These are phyloP conservation scores for Arachis hypogaea DNA, from an alignment of 306 rosid genomes.

Conservation along the genomic window DNA sequence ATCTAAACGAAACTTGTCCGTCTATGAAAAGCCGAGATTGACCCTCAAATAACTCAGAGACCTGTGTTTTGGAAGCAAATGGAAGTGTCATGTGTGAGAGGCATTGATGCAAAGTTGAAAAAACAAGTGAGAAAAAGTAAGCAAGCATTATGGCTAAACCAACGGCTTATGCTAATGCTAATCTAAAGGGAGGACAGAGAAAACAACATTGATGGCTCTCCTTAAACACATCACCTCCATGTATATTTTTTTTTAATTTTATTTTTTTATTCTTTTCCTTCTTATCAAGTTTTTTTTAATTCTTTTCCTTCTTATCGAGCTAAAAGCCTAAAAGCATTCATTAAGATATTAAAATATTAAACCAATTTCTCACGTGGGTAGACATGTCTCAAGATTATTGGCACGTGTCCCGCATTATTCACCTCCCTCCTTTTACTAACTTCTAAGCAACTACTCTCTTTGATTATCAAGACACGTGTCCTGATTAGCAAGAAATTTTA, in stretches of 20 bases:
- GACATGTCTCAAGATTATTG: constrained; percentile 20
- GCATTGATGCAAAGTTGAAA: background rate
- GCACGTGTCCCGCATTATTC: constrained; percentile 39
- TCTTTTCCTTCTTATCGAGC: constrained; percentile 4
- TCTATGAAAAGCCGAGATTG: constrained; percentile 9
- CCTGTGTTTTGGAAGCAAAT: constrained; percentile 18
- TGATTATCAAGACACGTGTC: constrained; percentile 34
- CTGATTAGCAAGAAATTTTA: background rate
- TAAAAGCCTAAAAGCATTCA: no score
- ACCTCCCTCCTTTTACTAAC: background rate
- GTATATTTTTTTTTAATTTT: background rate
- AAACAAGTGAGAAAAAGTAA: constrained; percentile 13
- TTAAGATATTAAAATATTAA: background rate
- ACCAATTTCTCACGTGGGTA: background rate
- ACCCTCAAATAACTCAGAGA: background rate
- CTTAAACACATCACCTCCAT: constrained; percentile 39
- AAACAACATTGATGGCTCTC: constrained; percentile 25
- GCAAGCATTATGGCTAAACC: constrained; percentile 25
- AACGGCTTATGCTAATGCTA: constrained; percentile 14
- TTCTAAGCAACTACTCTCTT: background rate
- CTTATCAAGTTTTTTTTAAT: background rate
- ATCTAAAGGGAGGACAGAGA: background rate
- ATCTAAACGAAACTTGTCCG: background rate
- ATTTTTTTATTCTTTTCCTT: constrained; percentile 3
- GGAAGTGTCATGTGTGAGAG: background rate